Evolutionary conservation across 108 stramenopile genomes (phyloP), one percentile per base, ranked within the genome.

Genomic region (Cyclotella atomus): DNA sequence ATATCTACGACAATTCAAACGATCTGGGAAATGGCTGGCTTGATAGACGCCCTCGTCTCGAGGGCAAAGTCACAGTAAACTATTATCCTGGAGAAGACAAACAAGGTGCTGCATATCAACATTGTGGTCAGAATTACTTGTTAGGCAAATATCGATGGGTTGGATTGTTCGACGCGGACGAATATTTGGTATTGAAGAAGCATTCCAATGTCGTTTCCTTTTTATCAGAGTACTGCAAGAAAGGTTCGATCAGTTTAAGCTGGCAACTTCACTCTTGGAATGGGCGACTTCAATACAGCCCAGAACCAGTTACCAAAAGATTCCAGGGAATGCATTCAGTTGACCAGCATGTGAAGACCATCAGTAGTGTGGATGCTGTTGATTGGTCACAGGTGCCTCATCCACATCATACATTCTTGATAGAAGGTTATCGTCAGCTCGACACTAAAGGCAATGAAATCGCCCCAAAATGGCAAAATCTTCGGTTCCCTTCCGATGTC

Each of bases 1-100:
- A 76, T 36, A 44, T 86, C 35, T 86, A 83, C 57, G 82, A 86
- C 65, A 86, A 86, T 56, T 70, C 78, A 28, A 70, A 71, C 16
- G 75, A 77, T 50, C 63, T 86, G 12, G 53, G 43, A 1, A 50
- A 83, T 36, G 34, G 70, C 0, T 85, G 84, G 84, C 36, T 65
- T 7, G 43, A 71, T 52, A 49, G 55, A 16, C 66, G 66, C 55
- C 67, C 71, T 36, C 68, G 62, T 29, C 43, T 66, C 10, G 0
- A 52, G 44, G 12, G 68, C 16, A 52, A 56, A 38, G 49, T 85
- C n/a, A 47, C 62, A 3, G 50, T 76, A 6, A 38, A 35, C 9
- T 53, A 64, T 23, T 79, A 59, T 43, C 81, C 84, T 20, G 84
- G 84, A 15, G 50, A 45, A 25, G 70, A 41, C 19, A 41, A 59